phyloP scores from a whole-genome alignment of 2,329 filamentous ascomycete species.

The Arthrobotrys megalospora region DNA sequence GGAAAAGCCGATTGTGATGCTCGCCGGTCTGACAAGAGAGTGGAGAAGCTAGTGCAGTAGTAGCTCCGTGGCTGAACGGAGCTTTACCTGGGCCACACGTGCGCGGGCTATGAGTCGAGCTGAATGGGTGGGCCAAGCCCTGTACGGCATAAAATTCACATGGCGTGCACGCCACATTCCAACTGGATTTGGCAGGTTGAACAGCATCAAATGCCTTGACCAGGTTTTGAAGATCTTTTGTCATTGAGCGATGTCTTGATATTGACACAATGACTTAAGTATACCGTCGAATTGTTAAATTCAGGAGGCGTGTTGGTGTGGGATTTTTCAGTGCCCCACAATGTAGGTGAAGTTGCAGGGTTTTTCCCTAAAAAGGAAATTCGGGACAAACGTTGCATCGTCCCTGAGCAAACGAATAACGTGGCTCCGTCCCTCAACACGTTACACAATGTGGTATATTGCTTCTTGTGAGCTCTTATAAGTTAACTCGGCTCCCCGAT shows the following conservation, averaged over 20 bases:
- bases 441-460: slow-evolving; percentile 14
- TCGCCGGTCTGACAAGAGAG: slow-evolving; percentile 6
- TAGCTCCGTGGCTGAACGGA: slow-evolving; percentile 28
- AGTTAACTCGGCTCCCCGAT: no score
- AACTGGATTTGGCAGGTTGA: slow-evolving; percentile 15
- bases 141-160: slow-evolving; percentile 18
- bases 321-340: slow-evolving; percentile 1
- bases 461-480: neutral
- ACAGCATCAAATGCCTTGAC: neutral
- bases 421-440: neutral
- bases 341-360: slow-evolving; percentile 13
- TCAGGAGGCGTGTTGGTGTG: slow-evolving; percentile 27
- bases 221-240: slow-evolving; percentile 6
- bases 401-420: slow-evolving; percentile 11
- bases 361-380: neutral
- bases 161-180: neutral
- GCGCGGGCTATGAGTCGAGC: neutral
- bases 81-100: slow-evolving; percentile 22
- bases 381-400: neutral
- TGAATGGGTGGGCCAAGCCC: neutral
- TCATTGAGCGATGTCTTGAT: slow-evolving; percentile 3
- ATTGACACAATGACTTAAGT: neutral
- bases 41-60: slow-evolving; percentile 3
- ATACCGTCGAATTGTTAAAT: neutral
- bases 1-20: neutral